A percentile compares a stretch with the other conserved stretches of the same genome.
Evolutionary conservation across 495 filamentous ascomycete species (phyloP).

Genomic region (Arthonia radiata): DNA sequence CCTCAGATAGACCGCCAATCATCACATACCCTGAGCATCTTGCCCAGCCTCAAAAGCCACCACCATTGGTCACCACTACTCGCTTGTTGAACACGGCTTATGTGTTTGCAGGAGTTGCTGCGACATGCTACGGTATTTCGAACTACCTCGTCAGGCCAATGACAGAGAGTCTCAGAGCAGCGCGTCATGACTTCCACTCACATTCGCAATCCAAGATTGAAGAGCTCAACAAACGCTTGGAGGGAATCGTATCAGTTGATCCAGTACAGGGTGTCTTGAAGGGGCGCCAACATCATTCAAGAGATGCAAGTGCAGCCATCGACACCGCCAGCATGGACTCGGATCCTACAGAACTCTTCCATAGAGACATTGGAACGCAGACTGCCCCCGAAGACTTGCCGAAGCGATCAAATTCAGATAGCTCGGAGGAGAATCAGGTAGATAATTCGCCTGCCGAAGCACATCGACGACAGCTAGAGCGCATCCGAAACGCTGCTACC

Average conservation of each 20-base stretch:
- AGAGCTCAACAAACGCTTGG: constrained; percentile 51
- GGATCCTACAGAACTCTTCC: constrained; percentile 70
- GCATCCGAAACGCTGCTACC: constrained; percentile 8
- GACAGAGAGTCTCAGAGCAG: constrained; percentile 41
- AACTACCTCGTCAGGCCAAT: constrained; percentile 68
- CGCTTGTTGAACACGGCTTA: constrained; percentile 59
- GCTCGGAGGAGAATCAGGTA: constrained; percentile 1
- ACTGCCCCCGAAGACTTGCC: constrained; percentile 29
- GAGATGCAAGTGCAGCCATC: constrained; percentile 12
- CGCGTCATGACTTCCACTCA: constrained; percentile 57
- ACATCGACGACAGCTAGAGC: constrained; percentile 1
- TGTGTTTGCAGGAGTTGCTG: constrained; percentile 40
- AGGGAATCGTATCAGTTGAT: constrained; percentile 36
- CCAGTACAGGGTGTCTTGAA: constrained; percentile 19
- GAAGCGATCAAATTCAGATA: constrained; percentile 2
- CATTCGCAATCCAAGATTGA: constrained; percentile 38
- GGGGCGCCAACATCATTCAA: constrained; percentile 5
- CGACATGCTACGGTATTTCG: constrained; percentile 54
- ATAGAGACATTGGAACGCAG: constrained; percentile 71
- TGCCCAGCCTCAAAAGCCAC: constrained; percentile 33
- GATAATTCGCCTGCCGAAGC: constrained; percentile 2
- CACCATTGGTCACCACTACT: constrained; percentile 52
- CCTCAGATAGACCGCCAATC: constrained; percentile 48
- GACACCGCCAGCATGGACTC: constrained; percentile 24
- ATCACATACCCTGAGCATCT: constrained; percentile 96